Base-by-base conservation (phyloP, 1,139 yeast genomes). In the Sporopachydermia cereana region DNA sequence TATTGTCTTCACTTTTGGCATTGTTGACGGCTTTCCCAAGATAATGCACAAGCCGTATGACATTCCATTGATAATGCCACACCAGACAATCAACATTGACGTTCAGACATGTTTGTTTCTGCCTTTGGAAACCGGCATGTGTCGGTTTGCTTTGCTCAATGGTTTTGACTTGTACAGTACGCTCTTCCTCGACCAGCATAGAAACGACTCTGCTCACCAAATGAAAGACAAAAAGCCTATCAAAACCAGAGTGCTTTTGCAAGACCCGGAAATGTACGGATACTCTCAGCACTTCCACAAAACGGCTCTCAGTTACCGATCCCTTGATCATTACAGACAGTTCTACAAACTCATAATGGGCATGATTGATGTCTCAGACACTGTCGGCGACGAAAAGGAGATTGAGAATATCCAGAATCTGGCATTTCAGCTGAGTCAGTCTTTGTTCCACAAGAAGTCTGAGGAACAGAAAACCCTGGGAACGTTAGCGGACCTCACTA, bases 381-480 rank as follows among this genome's bases (percentile, higher is more conserved):
- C 7, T 7, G 12, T 34, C 39, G 9, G 9, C 17, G 39, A 34
- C 22, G 39, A 34, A 12, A 7, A 34, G 39, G 39, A 34, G 39
- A 34, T 34, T 20, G 22, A 21, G 22, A 34, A 34, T 20, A 34
- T 34, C n/a, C 39, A 34, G n/a, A 34, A n/a, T 20, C 39, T 34
- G 18, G 39, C 39, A 7, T 34, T 34, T n/a, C 39, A 34, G 39
- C 39, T 34, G 12, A 34, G 39, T 34, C 39, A 34, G n/a, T 12
- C 39, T 7, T 12, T 34, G 9, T 34, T 34, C 22, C 39, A 34
- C 7, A 7, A 7, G 9, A 34, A 34, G n/a, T 7, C 18, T 7
- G 9, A n/a, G n/a, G n/a, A 5, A 7, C 18, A 34, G 39, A n/a
- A n/a, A 12, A 7, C 29, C 7, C 14, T 14, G 7, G 29, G 29